Base-by-base conservation (phyloP, 2,329 filamentous ascomycete genomes). In the Pseudogymnoascus sp. region DNA sequence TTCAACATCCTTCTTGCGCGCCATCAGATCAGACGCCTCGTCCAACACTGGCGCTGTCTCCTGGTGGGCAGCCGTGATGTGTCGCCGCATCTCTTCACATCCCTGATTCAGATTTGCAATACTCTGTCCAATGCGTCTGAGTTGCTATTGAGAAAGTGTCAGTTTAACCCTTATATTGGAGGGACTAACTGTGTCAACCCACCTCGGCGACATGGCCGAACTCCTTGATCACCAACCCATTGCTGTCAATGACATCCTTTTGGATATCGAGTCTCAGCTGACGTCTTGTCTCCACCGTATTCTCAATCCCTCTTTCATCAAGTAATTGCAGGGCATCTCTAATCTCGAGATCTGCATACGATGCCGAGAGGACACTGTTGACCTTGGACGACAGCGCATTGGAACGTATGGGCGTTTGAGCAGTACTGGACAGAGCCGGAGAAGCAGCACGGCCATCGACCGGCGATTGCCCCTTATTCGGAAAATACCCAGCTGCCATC, bases 311-410 rank as follows among this genome's bases (percentile, higher is more conserved):
- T 36, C 89, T 83, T 58, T 84, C 77, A 74, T 97, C 93, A 18
- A 97, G 77, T 1, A 94, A 84, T 59, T 83, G 79, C 30, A 99
- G 77, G 12, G 92, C 87, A 77, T 96, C 90, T 66, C 91, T 85
- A 67, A 97, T 96, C 67, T 97, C 93, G 4, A 90, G 81, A 74
- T 97, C 94, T 6, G 92, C 89, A 75, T 96, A 97, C 0, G 93
- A 96, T 2, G 91, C 87, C 3, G 94, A 96, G 57, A 97, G 83
- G 39, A 97, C 88, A 64, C 84, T 87, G 22, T 90, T 89, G 67
- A 97, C 84, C 71, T 94, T 91, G 63, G 87, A 88, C 6, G 90
- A 86, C 33, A 97, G 78, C 6, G 91, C 88, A 73, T 85, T 82
- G 57, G 73, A 72, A 25, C 72, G 67, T 66, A 35, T 6, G 5